phyloP scores from a whole-genome alignment of 495 filamentous ascomycete species.

The Trichocladium uniseriatum region DNA sequence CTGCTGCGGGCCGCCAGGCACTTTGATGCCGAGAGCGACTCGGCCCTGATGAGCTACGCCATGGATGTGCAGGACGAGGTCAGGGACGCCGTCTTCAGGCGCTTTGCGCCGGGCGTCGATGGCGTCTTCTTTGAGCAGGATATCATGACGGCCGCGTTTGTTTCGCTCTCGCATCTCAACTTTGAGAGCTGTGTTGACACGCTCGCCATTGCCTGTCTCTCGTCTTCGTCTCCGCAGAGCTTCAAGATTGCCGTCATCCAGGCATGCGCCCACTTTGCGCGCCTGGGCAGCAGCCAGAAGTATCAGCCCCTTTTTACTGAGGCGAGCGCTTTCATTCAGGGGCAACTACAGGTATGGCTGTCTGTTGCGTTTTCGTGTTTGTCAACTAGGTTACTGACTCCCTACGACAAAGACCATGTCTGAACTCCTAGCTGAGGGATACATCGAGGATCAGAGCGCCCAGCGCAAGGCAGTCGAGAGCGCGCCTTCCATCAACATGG shows the following conservation, averaged over 20 bases:
- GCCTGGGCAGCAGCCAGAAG: conserved; percentile 37
- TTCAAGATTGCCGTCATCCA: conserved; percentile 54
- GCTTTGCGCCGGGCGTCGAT: conserved; percentile 37
- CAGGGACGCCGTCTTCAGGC: conserved; percentile 51
- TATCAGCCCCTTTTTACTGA: conserved; percentile 46
- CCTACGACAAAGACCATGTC: conserved; percentile 31
- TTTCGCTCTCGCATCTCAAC: conserved; percentile 49
- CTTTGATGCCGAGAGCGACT: conserved; percentile 50
- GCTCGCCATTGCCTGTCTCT: conserved; percentile 44
- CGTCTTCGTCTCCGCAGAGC: conserved; percentile 43
- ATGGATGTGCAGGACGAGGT: conserved; percentile 59
- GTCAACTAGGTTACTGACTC: conserved; percentile 21
- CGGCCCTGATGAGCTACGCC: conserved; percentile 52
- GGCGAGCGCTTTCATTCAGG: conserved; percentile 46
- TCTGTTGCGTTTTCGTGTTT: not conserved
- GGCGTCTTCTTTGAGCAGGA: conserved; percentile 44
- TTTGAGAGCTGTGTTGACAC: conserved; percentile 47
- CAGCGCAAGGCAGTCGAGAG: conserved; percentile 34
- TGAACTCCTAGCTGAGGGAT: conserved; percentile 32
- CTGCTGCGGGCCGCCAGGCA: conserved; percentile 51
- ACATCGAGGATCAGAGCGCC: conserved; percentile 31
- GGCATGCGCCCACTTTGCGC: conserved; percentile 46
- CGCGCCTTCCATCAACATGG: conserved; percentile 30
- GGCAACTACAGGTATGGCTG: conserved; percentile 41
- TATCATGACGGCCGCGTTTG: conserved; percentile 55